Evolutionary conservation across 2,329 filamentous ascomycete genomes (phyloP), one percentile per base, ranked within the genome.

Genomic region (Ascochyta koolunga): DNA sequence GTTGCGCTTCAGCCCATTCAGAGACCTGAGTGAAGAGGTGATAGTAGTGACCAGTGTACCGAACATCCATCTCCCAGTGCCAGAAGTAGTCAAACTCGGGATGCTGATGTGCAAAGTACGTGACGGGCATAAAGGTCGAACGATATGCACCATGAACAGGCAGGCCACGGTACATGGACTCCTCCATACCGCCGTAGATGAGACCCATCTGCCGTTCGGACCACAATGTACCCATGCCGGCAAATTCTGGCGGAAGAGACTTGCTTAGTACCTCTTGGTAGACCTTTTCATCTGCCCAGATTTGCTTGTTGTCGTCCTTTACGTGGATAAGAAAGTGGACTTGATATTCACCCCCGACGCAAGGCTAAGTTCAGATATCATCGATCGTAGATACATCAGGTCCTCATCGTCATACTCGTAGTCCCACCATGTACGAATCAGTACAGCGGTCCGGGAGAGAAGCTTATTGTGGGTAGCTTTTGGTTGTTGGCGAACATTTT

Each of bases 21-120:
- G 82, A 81, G 11, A 91, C 79, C 37, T 86, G 83, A 58, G 88
- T 81, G 59, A 93, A 87, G 13, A 93, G 82, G 67, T 93, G 88
- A 74, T 92, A 92, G 78, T 90, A 93, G 75, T 96, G 91, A 31
- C 92, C 91, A 0, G 89, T 95, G 73, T 96, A 96, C 25, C 91
- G 87, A 38, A 93, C 86, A 67, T 96, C 92, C 88, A 96, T 93
- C 74, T 96, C 92, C 90, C 92, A 96, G 62, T 96, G 90, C 92
- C 92, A 96, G 75, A 92, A 91, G 76, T 87, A 90, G 41, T 96
- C 91, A 69, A 93, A 96, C 72, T 96, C 92, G 1, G 90, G 89
- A 74, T 96, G 92, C 66, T 86, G 84, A 68, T 93, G 87, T 5
- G 93, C 90, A 72, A 98, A 98, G 74, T 93, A 90, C 69, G 97